phyloP scores from a whole-genome alignment of 495 filamentous ascomycete genomes.

The Hyaloscypha bicolor region DNA sequence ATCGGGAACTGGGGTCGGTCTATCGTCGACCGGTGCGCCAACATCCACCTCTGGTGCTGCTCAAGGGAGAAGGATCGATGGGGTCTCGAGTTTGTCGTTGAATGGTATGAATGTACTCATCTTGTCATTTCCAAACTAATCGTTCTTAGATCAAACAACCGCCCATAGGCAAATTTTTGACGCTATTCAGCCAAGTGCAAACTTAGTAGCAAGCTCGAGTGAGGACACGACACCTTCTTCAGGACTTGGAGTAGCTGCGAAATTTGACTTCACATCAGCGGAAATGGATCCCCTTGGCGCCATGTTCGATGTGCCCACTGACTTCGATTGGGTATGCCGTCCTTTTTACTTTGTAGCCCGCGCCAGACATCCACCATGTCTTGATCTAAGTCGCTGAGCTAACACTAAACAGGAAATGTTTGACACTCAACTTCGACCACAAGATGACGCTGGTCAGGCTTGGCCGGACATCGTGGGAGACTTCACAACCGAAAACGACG shows the following conservation, averaged over 20 bases:
- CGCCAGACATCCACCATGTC: too few relatives aligned
- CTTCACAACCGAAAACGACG: background rate
- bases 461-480: background rate
- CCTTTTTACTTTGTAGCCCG: background rate
- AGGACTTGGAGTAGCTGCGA: slow-evolving; percentile 21
- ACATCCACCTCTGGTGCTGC: background rate
- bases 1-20: background rate
- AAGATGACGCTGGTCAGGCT: background rate
- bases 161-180: background rate
- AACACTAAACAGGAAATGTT: slow-evolving; percentile 36
- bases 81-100: slow-evolving; percentile 30
- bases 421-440: slow-evolving; percentile 36
- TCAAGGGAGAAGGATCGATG: slow-evolving; percentile 26
- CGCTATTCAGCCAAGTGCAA: background rate
- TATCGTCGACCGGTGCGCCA: background rate
- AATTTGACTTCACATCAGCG: slow-evolving; percentile 31
- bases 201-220: background rate
- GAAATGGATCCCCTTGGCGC: slow-evolving; percentile 34
- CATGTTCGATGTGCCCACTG: slow-evolving; percentile 33
- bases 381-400: slow-evolving; percentile 2
- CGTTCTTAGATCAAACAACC: background rate
- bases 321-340: slow-evolving; percentile 44
- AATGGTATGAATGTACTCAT: background rate
- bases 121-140: background rate
- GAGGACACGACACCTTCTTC: slow-evolving; percentile 15